Percentiles rank a stretch among this genome's conserved stretches.
phyloP scores from a whole-genome alignment of 768 basidiomycete genomes.

The Mycena leptocephala region DNA sequence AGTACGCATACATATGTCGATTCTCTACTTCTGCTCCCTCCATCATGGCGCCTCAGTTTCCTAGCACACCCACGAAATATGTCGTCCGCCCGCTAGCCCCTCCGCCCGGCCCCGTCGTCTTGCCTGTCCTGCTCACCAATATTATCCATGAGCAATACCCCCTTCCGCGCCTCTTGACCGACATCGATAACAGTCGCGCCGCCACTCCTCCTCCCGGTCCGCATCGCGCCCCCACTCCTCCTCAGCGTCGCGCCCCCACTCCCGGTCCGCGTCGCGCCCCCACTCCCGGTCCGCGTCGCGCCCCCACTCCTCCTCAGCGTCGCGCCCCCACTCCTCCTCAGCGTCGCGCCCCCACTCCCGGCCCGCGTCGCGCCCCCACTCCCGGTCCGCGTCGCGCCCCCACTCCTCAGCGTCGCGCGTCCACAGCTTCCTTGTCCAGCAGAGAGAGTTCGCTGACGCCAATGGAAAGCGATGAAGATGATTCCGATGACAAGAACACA shows the following conservation, averaged over 20 bases:
- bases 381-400: no score
- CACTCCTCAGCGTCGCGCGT: no score
- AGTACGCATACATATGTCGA: no score
- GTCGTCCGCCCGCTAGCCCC: not conserved
- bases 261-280: not conserved
- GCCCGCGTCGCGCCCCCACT: not conserved
- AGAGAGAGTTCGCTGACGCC: not conserved
- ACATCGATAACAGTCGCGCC: slow-evolving; percentile 1
- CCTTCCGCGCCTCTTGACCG: not conserved
- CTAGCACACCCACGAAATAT: not conserved
- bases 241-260: not conserved
- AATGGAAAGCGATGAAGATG: not conserved
- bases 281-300: no score
- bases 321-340: no score
- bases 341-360: not conserved
- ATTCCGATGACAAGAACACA: not conserved
- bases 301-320: no score
- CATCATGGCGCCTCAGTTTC: slow-evolving; percentile 10
- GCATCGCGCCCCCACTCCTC: no score
- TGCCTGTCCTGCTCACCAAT: no score
- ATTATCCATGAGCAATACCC: not conserved
- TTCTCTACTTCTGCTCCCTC: no score
- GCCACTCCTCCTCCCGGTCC: not conserved
- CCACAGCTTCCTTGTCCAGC: no score
- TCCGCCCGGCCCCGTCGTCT: not conserved